Percentiles rank a stretch among this genome's conserved stretches.
Evolutionary conservation across 305 asterid genomes (phyloP).

Genomic region (Euphrasia arctica): DNA sequence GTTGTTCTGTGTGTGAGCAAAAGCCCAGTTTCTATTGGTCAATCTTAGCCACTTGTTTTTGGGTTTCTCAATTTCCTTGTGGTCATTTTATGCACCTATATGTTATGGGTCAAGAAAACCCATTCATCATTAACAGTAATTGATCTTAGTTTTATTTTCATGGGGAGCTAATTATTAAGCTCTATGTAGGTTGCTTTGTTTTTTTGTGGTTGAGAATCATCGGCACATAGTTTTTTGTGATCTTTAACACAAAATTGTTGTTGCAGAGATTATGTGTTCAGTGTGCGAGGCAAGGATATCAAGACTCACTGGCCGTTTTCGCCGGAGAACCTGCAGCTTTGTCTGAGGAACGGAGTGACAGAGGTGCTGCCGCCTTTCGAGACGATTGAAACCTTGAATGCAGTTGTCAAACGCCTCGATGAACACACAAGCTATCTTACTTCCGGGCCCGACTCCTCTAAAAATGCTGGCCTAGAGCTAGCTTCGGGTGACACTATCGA

Average conservation of each 20-base stretch:
- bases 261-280: slow-evolving; percentile 71
- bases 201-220: not conserved
- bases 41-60: slow-evolving; percentile 26
- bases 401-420: slow-evolving; percentile 27
- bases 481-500: slow-evolving; percentile 26
- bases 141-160: not conserved
- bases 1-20: slow-evolving; percentile 22
- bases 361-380: slow-evolving; percentile 73
- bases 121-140: not conserved
- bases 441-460: not conserved
- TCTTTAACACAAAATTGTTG: not conserved
- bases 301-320: slow-evolving; percentile 81
- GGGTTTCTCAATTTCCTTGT: slow-evolving; percentile 14
- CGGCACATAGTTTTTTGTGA: not conserved
- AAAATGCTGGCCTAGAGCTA: slow-evolving; percentile 29
- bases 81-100: slow-evolving; percentile 42
- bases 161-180: slow-evolving; percentile 2
- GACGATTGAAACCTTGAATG: slow-evolving; percentile 42
- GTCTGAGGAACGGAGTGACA: slow-evolving; percentile 55
- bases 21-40: slow-evolving; percentile 22
- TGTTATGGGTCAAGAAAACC: slow-evolving; percentile 13
- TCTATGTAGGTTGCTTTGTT: not conserved
- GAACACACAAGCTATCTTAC: slow-evolving; percentile 27
- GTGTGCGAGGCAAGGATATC: slow-evolving; percentile 55
- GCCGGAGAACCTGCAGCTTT: slow-evolving; percentile 56